phyloP scores from a whole-genome alignment of 345 rosid genomes.

The Xanthoceras sorbifolium region DNA sequence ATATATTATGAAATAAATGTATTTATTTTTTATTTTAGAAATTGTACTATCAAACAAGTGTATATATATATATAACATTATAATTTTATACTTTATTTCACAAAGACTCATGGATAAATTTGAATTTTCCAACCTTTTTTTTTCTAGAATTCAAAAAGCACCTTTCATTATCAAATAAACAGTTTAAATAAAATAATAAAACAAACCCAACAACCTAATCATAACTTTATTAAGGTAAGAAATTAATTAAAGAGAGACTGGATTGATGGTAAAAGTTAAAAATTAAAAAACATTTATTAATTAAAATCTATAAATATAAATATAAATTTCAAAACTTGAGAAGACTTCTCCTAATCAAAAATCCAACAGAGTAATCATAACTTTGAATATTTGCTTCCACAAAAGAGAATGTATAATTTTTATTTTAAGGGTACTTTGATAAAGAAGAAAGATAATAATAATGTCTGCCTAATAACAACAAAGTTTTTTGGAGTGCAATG shows the following conservation, averaged over 20 bases:
- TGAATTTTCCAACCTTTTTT: no score
- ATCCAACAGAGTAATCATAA: no score
- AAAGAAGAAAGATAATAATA: background rate
- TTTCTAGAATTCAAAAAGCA: background rate
- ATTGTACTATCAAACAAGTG: no score
- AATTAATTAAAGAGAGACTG: no score
- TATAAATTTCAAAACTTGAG: background rate
- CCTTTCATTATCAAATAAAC: background rate
- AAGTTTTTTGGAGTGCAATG: background rate
- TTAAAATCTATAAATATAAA: no score
- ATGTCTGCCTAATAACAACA: conserved; percentile 10
- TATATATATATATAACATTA: no score
- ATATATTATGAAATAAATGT: no score
- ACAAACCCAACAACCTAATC: background rate
- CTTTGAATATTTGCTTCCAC: background rate
- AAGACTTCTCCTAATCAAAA: background rate
- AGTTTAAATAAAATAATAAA: background rate
- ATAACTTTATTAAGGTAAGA: no score
- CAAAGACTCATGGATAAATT: no score
- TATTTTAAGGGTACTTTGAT: background rate
- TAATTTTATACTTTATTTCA: no score
- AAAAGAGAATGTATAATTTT: background rate
- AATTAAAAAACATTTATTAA: background rate
- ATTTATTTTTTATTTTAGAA: no score
- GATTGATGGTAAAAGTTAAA: background rate